Evolutionary conservation across 2,329 filamentous ascomycete genomes (phyloP).

Genomic region (Verticillium albo-atrum): DNA sequence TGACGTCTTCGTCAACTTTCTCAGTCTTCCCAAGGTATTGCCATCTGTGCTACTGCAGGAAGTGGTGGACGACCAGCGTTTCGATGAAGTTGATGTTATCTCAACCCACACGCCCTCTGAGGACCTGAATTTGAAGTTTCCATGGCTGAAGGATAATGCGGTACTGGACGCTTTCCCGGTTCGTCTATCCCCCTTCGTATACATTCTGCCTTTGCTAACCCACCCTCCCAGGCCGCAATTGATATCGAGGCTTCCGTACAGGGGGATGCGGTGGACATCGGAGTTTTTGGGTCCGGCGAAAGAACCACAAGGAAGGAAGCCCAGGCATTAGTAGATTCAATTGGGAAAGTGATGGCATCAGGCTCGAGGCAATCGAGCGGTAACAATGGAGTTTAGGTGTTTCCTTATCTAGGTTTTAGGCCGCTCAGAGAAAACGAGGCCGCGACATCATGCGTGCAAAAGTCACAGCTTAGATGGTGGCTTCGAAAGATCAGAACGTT

Average conservation of each 20-base stretch:
- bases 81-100: not conserved
- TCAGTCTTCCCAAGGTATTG: slow-evolving; percentile 45
- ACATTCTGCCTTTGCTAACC: not conserved
- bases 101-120: too few relatives aligned
- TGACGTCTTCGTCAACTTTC: slow-evolving; percentile 77
- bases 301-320: slow-evolving; percentile 1
- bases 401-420: not conserved
- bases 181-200: slow-evolving; percentile 6
- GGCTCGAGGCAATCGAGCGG: not conserved
- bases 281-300: slow-evolving; percentile 28
- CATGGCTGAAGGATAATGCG: slow-evolving; percentile 17
- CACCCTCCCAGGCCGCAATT: slow-evolving; percentile 25
- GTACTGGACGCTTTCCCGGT: slow-evolving; percentile 26
- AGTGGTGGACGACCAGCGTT: not conserved
- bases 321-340: not conserved
- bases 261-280: slow-evolving; percentile 27
- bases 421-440: too few relatives aligned
- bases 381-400: too few relatives aligned
- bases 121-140: slow-evolving; percentile 6
- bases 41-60: not conserved
- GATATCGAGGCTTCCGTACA: slow-evolving; percentile 35
- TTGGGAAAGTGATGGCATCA: not conserved
- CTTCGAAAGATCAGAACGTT: too few relatives aligned
- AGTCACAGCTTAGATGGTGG: too few relatives aligned
- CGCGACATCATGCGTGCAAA: too few relatives aligned